Base-by-base conservation (phyloP, 2,329 filamentous ascomycete genomes). In the Fusarium sp. region DNA sequence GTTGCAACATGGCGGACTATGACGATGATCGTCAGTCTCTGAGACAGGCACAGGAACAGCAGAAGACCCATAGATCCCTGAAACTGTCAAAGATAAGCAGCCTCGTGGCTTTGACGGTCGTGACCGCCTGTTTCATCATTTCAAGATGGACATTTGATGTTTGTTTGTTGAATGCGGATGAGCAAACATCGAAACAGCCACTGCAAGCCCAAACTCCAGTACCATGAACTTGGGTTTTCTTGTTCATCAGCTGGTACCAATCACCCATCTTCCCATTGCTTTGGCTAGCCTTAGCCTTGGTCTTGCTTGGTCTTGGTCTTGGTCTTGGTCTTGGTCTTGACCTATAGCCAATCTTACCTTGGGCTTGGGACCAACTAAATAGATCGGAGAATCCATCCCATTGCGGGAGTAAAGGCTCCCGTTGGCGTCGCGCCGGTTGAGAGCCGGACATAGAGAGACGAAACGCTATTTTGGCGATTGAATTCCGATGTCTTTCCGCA, bases 41-140 rank as follows among this genome's bases (percentile, higher is more conserved):
- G 46, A 69, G 57, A 72, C 57, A 70, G 36, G 55, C 50, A 70
- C 59, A 59, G 22, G 52, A 59, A 49, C 57, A 62, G 58, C 40
- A 43, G 28, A 44, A 42, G 43, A 39, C 28, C 46, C 44, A 22
- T n/a, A 26, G 34, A 50, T 44, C 28, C 49, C 67, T 57, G 38
- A 64, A 68, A 53, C 50, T 52, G 70, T 61, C 59, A 73, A 69
- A 47, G 66, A 71, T 70, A 47, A 33, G 55, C 70, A 60, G 31
- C 47, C 44, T 24, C 36, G 42, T 39, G 36, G 57, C 52, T 63
- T 45, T 65, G 58, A 42, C 14, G 28, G 43, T 50, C 47, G 50
- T 55, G 54, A 60, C 57, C 50, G 63, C 62, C 33, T 62, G 72
- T 71, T 74, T 74, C 70, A 74, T 69, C 51, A 56, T 60, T 62